These are phyloP conservation scores for Neofusicoccum ribis DNA, from an alignment of 2,329 filamentous ascomycete genomes.

Conservation along the genomic window DNA sequence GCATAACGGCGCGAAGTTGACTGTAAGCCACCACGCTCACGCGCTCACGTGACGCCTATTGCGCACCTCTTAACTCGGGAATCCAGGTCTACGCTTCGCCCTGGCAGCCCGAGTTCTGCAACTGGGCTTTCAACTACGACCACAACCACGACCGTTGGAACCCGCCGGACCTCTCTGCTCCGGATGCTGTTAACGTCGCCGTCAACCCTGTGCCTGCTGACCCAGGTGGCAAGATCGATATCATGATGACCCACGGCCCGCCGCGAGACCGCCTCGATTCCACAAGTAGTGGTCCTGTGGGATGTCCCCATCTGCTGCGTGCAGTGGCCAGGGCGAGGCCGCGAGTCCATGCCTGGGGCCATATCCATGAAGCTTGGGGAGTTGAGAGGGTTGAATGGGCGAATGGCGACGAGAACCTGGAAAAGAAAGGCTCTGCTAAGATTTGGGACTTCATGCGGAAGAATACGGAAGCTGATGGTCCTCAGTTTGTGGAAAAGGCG, in stretches of 20 bases:
- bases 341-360: slow-evolving; percentile 61
- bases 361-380: slow-evolving; percentile 58
- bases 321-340: slow-evolving; percentile 55
- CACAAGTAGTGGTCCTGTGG: slow-evolving; percentile 41
- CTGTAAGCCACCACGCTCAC: slow-evolving; percentile 26
- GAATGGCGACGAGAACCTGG: slow-evolving; percentile 22
- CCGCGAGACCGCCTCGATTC: slow-evolving; percentile 53
- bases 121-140: slow-evolving; percentile 58
- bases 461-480: too few relatives aligned
- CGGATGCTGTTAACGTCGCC: slow-evolving; percentile 21
- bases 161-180: slow-evolving; percentile 30
- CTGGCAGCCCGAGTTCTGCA: slow-evolving; percentile 58
- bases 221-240: slow-evolving; percentile 52
- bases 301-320: slow-evolving; percentile 56
- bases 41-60: background rate
- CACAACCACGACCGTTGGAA: slow-evolving; percentile 56
- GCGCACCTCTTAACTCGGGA: too few relatives aligned
- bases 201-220: slow-evolving; percentile 35
- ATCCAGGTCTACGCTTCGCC: slow-evolving; percentile 52
- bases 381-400: slow-evolving; percentile 42
- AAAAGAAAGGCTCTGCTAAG: background rate
- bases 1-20: slow-evolving; percentile 51
- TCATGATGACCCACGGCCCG: slow-evolving; percentile 64
- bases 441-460: too few relatives aligned
- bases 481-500: background rate